Conservation (phyloP, 2,329 filamentous ascomycete genomes). For the Venturia effusa region DNA sequence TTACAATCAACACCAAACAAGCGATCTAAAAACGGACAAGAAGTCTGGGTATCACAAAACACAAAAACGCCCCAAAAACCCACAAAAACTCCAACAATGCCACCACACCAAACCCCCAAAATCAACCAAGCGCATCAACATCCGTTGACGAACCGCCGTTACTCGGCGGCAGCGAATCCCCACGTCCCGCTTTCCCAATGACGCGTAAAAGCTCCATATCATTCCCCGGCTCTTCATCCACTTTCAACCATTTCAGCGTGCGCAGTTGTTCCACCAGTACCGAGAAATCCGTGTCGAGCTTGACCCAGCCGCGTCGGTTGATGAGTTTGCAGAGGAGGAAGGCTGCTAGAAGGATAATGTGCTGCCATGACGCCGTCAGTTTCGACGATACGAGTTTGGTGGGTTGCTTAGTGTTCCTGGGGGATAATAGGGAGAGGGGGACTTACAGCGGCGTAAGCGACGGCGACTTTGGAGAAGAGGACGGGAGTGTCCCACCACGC, state of each 20-base stretch:
- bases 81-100: too few relatives aligned
- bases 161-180: too few relatives aligned
- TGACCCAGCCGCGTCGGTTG: background rate
- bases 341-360: background rate
- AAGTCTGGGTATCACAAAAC: background rate
- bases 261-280: background rate
- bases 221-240: background rate
- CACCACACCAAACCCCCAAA: too few relatives aligned
- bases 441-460: constrained; percentile 3
- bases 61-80: too few relatives aligned
- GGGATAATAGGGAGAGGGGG: too few relatives aligned
- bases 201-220: background rate
- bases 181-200: background rate
- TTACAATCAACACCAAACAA: too few relatives aligned
- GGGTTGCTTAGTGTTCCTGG: too few relatives aligned
- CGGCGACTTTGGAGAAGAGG: background rate
- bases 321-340: background rate
- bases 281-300: background rate
- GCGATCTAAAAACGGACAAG: too few relatives aligned
- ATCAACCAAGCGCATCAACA: too few relatives aligned
- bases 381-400: too few relatives aligned
- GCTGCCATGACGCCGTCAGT: too few relatives aligned
- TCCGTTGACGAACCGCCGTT: background rate
- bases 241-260: background rate
- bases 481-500: constrained; percentile 5